Percentiles rank a stretch among this genome's conserved stretches.
Evolutionary conservation across 306 rosid species (phyloP).

Genomic region (Senna siamea): DNA sequence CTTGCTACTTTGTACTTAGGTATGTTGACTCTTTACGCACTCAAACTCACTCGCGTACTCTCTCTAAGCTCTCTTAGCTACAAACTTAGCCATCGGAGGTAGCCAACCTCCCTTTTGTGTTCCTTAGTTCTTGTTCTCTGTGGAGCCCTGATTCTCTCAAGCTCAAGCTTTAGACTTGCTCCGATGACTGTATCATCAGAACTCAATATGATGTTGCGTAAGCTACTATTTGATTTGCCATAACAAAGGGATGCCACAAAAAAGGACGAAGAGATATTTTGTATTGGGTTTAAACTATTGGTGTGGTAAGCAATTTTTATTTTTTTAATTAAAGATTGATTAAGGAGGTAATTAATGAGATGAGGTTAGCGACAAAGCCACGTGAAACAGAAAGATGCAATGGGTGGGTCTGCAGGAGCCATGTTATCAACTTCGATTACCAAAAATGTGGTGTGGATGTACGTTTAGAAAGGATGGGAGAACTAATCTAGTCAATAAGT

Average conservation of each 20-base stretch:
- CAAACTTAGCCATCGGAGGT: too few relatives aligned
- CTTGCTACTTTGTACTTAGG: too few relatives aligned
- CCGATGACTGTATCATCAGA: too few relatives aligned
- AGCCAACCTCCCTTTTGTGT: too few relatives aligned
- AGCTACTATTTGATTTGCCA: not conserved
- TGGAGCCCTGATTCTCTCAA: too few relatives aligned
- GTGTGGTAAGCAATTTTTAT: not conserved
- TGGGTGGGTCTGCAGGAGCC: conserved; percentile 7
- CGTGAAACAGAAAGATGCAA: conserved; percentile 6
- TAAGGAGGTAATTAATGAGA: not conserved
- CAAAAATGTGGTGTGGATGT: conserved; percentile 25
- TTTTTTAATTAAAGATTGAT: not conserved
- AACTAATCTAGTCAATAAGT: conserved; percentile 40
- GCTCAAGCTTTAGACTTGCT: too few relatives aligned
- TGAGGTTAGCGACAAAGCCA: conserved; percentile 9
- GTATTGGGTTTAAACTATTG: not conserved
- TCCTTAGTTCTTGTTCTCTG: too few relatives aligned
- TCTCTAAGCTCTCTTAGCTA: too few relatives aligned
- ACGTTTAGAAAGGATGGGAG: conserved; percentile 38
- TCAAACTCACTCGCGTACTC: too few relatives aligned
- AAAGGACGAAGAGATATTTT: not conserved
- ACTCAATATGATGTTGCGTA: not conserved
- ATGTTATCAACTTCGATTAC: conserved; percentile 22
- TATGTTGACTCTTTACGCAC: too few relatives aligned
- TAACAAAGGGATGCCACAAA: too few relatives aligned